phyloP scores from a whole-genome alignment of 2,329 filamentous ascomycete species.

The Alternaria longipes region DNA sequence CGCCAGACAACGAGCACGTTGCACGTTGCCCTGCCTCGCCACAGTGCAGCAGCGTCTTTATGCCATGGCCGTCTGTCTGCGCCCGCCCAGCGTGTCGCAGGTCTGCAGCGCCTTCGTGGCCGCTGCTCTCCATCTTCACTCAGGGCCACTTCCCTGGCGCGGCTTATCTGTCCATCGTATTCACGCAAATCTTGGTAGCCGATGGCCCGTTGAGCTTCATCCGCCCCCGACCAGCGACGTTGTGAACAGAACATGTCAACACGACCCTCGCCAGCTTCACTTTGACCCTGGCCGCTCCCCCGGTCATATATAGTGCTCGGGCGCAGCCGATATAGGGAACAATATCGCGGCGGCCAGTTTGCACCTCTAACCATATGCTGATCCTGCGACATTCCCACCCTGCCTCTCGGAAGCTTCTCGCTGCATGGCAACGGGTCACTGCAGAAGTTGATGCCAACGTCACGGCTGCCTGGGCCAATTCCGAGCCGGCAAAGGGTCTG shows the following conservation, averaged over 20 bases:
- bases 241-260: slow-evolving; percentile 10
- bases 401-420: slow-evolving; percentile 30
- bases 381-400: slow-evolving; percentile 16
- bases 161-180: slow-evolving; percentile 3
- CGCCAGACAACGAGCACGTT: slow-evolving; percentile 19
- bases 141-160: background rate
- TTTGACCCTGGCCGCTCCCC: slow-evolving; percentile 19
- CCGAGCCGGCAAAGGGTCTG: slow-evolving; percentile 28
- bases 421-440: slow-evolving; percentile 39
- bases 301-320: slow-evolving; percentile 23
- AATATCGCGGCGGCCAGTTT: slow-evolving; percentile 21
- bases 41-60: slow-evolving; percentile 4
- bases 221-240: slow-evolving; percentile 10
- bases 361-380: slow-evolving; percentile 15
- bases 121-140: background rate
- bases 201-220: slow-evolving; percentile 23
- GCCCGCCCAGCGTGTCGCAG: background rate
- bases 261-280: slow-evolving; percentile 22
- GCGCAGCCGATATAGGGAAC: slow-evolving; percentile 23
- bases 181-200: slow-evolving; percentile 21
- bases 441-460: slow-evolving; percentile 30
- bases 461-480: slow-evolving; percentile 24
- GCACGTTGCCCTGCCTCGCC: slow-evolving; percentile 14
- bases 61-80: slow-evolving; percentile 1
- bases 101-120: background rate